Base-by-base conservation (phyloP, 192 early-diverging fungal genomes). In the Coemansia sp. region DNA sequence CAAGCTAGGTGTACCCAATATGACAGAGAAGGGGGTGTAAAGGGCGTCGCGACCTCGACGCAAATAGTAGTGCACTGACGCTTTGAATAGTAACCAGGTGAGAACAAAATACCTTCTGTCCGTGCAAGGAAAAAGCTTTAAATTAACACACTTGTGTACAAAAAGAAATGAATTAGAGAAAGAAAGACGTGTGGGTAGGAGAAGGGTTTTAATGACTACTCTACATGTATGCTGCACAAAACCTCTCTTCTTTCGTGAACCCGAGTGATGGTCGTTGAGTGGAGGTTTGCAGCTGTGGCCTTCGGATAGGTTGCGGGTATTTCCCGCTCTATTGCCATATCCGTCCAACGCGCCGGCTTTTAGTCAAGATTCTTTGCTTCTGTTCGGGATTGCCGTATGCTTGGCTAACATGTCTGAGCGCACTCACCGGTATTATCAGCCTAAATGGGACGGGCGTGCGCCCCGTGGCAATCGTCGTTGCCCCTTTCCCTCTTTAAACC, bases 1-100 rank as follows among this genome's bases (percentile, higher is more conserved):
- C 33, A 25, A 29, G 64, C 64, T 46, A 36, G 20, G 31, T 31
- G 65, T 25, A 23, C 25, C 25, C 54, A 29, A 30, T 30, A 27
- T 25, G 53, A 2, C 11, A 11, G 53, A 7, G 53, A 23, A 24
- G 52, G 52, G 22, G 11, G 21, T 27, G 19, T 22, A 22, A 54
- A 54, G 10, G 39, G 3, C 39, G 39, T 46, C 39, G 2, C 17
- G 11, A 14, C 11, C 39, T 46, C 14, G 3, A 14, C 11, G 3
- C 39, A 46, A 46, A 46, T 10, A 46, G 11, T 3, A 46, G 39
- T 17, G 39, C 39, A 46, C 39, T 46, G 39, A 14, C 17, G 39
- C 39, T 46, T 46, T 46, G 39, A 46, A 46, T 46, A 14, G 39
- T 17, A 14, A 17, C 1, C 11, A 46, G 39, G 39, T 46, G 39